Evolutionary conservation across 169 alveolate genomes (phyloP).

Genomic region (Sarcocystis neurona): DNA sequence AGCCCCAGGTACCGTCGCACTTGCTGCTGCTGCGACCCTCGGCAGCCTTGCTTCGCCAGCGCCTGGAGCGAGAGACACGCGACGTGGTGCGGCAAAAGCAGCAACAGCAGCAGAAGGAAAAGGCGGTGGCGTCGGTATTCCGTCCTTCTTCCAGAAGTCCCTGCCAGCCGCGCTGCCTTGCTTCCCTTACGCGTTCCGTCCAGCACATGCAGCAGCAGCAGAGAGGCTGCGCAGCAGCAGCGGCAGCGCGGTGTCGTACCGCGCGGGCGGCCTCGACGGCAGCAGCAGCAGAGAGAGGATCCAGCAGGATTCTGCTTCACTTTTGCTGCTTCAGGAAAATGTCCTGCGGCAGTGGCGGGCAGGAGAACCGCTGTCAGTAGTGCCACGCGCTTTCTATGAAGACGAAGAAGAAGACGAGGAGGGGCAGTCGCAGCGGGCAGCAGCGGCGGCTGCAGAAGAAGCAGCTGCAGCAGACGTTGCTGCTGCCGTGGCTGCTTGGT

Average conservation of each 20-base stretch:
- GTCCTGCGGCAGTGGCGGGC: background rate
- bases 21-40: slow-evolving; percentile 17
- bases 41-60: too few relatives aligned
- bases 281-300: background rate
- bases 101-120: background rate
- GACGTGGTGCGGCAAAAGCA: background rate
- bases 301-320: background rate
- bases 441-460: slow-evolving; percentile 21
- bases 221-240: background rate
- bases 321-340: background rate
- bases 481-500: background rate
- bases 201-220: background rate
- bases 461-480: slow-evolving; percentile 20
- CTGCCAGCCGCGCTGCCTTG: background rate
- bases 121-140: background rate
- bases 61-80: too few relatives aligned
- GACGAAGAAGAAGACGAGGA: too few relatives aligned
- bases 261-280: background rate
- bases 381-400: background rate
- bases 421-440: too few relatives aligned
- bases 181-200: slow-evolving; percentile 21
- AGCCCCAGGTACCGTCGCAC: background rate
- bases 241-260: background rate
- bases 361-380: background rate
- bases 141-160: background rate